Base-by-base conservation (phyloP, 1,139 yeast genomes). In the Wickerhamomyces sp. region DNA sequence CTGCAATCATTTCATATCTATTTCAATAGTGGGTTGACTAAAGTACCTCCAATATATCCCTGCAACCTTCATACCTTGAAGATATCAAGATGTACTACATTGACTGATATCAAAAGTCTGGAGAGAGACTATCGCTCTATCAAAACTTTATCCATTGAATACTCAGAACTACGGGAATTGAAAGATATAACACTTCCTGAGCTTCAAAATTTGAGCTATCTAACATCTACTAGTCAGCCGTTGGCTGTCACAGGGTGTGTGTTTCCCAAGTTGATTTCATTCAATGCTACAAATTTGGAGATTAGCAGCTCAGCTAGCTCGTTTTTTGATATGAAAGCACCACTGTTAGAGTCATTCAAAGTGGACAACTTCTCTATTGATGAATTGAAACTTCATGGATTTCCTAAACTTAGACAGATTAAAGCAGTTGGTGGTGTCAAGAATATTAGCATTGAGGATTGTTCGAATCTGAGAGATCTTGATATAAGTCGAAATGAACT, bases 201-300 rank as follows among this genome's bases (percentile, higher is more conserved):
- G 3, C 38, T 46, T 10, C 22, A 29, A 14, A 17, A 17, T 3
- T 31, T 47, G 16, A 12, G 10, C 1, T 39, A 40, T 28, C 32
- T 45, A 14, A 41, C 48, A 9, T 45, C 49, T 2, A 38, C 46
- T 4, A 42, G 43, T 21, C 39, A 36, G 4, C 45, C 49, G 13
- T 24, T 46, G 16, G 26, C 29, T 15, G 31, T 47, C 17, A 9
- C 9, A 30, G 27, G 39, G 9, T 45, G 51, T 17, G 7, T 7
- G 7, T 47, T 47, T 35, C 46, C 47, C 1, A 28, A 22, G 16
- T 36, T 47, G 13, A 31, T 19, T 13, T 26, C 25, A 6, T 39
- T 47, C 30, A 43, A 41, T 15, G 45, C 40, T 14, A 33, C 32
- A 7, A 43, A 45, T 20, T 31, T 45, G 7, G 49, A 43, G 21